Conservation (phyloP, 1,284 basidiomycete species). For the Cystobasidium pallidum region DNA sequence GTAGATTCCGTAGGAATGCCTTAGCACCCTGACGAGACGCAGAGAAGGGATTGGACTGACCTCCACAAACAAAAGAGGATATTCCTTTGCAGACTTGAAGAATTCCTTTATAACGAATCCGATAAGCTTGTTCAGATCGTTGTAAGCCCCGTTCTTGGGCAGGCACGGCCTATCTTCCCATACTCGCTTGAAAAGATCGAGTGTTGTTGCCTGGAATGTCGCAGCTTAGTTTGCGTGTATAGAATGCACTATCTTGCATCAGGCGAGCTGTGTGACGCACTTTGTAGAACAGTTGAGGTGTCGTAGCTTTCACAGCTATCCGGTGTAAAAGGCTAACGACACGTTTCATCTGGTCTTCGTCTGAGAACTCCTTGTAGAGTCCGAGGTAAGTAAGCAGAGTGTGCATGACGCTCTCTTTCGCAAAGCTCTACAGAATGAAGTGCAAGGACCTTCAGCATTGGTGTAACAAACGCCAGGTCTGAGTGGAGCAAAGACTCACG, state of each 20-base stretch:
- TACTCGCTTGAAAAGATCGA: conserved; percentile 80
- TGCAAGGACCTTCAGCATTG: background rate
- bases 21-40: no score
- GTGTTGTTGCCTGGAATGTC: conserved; percentile 70
- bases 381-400: conserved; percentile 79
- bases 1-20: no score
- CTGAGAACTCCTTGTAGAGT: conserved; percentile 77
- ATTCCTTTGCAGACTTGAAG: conserved; percentile 81
- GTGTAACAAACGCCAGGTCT: background rate
- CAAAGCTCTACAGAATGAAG: conserved; percentile 68
- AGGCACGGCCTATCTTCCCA: conserved; percentile 74
- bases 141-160: conserved; percentile 74
- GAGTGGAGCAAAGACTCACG: conserved; percentile 61
- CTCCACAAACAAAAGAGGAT: conserved; percentile 82
- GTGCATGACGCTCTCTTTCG: conserved; percentile 75
- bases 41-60: conserved; percentile 56
- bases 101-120: conserved; percentile 84
- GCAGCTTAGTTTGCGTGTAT: no score
- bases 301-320: conserved; percentile 82
- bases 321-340: conserved; percentile 84
- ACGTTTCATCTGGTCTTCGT: conserved; percentile 78
- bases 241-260: background rate
- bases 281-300: conserved; percentile 89
- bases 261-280: conserved; percentile 57
- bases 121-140: conserved; percentile 78